Base-by-base conservation (phyloP, 345 rosid genomes). In the Pistacia integerrima region DNA sequence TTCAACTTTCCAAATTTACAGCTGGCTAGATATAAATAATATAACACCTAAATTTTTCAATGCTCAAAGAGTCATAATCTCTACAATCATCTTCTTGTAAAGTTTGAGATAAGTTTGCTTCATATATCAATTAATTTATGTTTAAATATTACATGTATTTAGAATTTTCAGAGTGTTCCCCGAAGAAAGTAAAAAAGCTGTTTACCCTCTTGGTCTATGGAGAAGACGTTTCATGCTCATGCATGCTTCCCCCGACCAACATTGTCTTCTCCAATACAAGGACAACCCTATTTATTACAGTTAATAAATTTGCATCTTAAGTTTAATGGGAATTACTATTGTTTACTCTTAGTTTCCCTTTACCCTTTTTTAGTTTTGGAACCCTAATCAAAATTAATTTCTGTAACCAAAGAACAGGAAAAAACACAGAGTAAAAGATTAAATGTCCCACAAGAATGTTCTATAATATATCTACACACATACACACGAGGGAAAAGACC, bases 1-100 rank as follows among this genome's bases (percentile, higher is more conserved):
- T 62, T 69, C 74, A 36, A 51, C 79, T 69, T 76, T 69, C n/a
- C 20, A 14, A 33, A 35, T 69, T 69, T 69, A 69, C 69, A 76
- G 74, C 69, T 62, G 69, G 69, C 61, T 49, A 30, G 4, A 59
- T 12, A 57, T 25, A 25, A 25, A 25, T 25, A 25, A 25, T 25
- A 25, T n/a, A 12, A 12, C 62, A 12, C 17, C 13, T 57, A 71
- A 20, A 48, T 13, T 20, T 30, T 38, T 8, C 63, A 57, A 71
- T 16, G 72, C 46, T 52, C 18, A 30, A 69, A 52, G 11, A 16
- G 60, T 7, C 60, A 14, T 51, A 28, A 51, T 51, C 4, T 13
- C 18, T 18, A 16, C 11, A 64, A 38, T 36, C 44, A 18, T 38
- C 20, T 38, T 8, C 18, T 17, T 22, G 68, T 20, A 51, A 68